Evolutionary conservation across 1,284 basidiomycete species (phyloP), one percentile per base, ranked within the genome.

Genomic region (Austroboletus novae-zelandiae): DNA sequence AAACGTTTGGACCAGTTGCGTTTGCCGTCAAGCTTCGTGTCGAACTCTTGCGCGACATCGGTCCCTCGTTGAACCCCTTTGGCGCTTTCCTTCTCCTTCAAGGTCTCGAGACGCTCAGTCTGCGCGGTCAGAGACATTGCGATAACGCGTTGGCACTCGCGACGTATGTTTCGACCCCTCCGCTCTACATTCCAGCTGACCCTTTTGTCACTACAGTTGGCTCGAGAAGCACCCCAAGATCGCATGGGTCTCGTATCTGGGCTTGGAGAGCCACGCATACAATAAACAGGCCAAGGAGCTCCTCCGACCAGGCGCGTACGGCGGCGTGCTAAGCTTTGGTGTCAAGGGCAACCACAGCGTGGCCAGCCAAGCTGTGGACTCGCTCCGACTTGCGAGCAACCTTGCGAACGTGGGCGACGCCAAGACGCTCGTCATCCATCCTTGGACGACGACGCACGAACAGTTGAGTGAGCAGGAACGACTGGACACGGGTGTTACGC

Each of bases 361-460:
- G 6, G 91, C 88, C 11, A 81, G 80, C 68, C 75, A 76, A 48
- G 77, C 89, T 36, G 88, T 94, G 30, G 91, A 94, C 65, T 77
- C 71, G 56, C 74, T 94, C 51, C 84, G 81, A 63, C 77, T 94
- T 7, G 87, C 87, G 17, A 87, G 82, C 61, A 76, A 91, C 65
- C 74, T 91, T 15, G 88, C 86, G 15, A 91, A 91, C 64, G 88
- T 92, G 27, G 86, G 84, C 5, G 81, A 91, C 58, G 86, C 88
- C 25, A 91, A 92, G 72, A 91, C 88, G 4, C 78, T 92, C 15
- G 86, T 89, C 34, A 89, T 92, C 59, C 90, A 92, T 66, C 91
- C 91, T 9, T 83, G 84, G 13, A 80, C 83, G 41, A 95, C 93
- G 18, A 95, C 92, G 1, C 92, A 94, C 68, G 78, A 85, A 54